These are phyloP conservation scores for Azolla pinnata DNA, from an alignment of 75 land plant genomes.

Conservation along the genomic window DNA sequence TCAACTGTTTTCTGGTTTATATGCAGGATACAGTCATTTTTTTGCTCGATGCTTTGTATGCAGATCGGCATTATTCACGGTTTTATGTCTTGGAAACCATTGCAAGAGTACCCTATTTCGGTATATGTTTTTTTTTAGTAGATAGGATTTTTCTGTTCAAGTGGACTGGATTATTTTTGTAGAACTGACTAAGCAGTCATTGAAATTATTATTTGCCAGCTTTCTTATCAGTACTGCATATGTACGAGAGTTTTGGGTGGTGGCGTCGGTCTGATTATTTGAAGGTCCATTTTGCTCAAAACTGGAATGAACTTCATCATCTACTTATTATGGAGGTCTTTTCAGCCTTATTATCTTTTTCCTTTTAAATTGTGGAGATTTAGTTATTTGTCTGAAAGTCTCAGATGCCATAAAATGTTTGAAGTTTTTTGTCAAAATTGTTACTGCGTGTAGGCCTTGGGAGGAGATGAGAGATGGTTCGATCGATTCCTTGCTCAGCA, in stretches of 20 bases:
- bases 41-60: constrained; percentile 64
- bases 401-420: neutral
- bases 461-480: constrained; percentile 89
- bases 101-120: constrained; percentile 97
- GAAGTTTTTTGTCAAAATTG: neutral
- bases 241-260: constrained; percentile 99
- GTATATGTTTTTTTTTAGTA: constrained; percentile 19
- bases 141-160: neutral
- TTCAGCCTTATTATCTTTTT: too few relatives aligned
- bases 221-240: constrained; percentile 87
- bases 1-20: too few relatives aligned
- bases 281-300: constrained; percentile 98
- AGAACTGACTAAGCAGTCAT: neutral
- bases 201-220: constrained; percentile 36
- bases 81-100: constrained; percentile 95
- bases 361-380: too few relatives aligned
- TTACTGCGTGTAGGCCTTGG: constrained; percentile 54
- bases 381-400: too few relatives aligned
- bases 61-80: constrained; percentile 66
- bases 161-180: neutral
- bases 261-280: constrained; percentile 96
- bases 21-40: constrained; percentile 83
- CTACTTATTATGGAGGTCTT: constrained; percentile 98
- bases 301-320: constrained; percentile 99
- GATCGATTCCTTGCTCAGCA: constrained; percentile 90